Evolutionary conservation across 1,284 basidiomycete species (phyloP), one percentile per base, ranked within the genome.

Genomic region (Ganoderma sinense): DNA sequence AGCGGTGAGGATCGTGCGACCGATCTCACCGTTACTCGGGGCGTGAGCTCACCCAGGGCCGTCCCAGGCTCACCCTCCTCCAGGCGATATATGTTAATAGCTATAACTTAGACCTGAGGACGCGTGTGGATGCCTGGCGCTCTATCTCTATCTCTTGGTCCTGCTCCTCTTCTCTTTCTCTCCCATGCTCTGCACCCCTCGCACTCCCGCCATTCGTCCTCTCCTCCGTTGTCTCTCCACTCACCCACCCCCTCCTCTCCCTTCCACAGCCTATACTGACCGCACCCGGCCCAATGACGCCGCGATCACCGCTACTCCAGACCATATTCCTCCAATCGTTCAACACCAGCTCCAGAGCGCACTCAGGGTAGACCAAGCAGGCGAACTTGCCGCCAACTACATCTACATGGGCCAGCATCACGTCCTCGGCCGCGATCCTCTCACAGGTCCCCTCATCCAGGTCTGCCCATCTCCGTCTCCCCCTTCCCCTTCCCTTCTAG

Each of bases 341-440:
- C 83, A 86, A 40, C 71, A 80, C n/a, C 78, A 78, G 16, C 80
- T 95, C 60, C 88, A 92, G 71, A 84, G 81, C 64, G 92, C 91
- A 6, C 82, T 98, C 45, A 88, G 96, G 18, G 93, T 98, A 14
- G 95, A 98, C 81, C 96, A 97, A 74, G 96, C 96, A 0, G 96
- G 96, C 4, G 96, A 98, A 81, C 84, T 97, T 36, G 96, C 96
- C 2, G 96, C 96, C 18, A 97, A 97, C 82, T 96, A 90, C 84
- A 98, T 98, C 64, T 98, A 97, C 82, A 84, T 87, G 75, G 96
- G 96, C 2, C 96, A 97, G 78, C 82, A 92, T 75, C 88, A 88
- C 67, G 85, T 94, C 39, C 83, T 95, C 0, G 88, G 92, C 26
- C 84, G 85, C 29, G 90, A 97, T 79, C 83, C 82, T 31, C 79